These are phyloP conservation scores for Lotus japonicus DNA, from an alignment of 306 rosid genomes.

Conservation along the genomic window DNA sequence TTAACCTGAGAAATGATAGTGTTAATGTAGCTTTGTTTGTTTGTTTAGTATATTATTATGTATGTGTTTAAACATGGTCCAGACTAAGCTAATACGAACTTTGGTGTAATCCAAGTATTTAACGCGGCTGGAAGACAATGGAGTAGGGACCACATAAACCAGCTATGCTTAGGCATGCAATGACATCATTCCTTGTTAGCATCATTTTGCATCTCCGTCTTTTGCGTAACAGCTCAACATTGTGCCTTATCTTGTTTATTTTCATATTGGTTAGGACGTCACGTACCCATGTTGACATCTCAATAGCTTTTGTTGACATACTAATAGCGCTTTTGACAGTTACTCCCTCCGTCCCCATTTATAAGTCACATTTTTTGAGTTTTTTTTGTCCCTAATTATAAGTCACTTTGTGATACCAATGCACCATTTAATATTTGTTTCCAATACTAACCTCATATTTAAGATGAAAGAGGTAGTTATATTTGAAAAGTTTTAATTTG, in stretches of 20 bases:
- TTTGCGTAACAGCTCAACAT: neutral
- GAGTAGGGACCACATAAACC: neutral
- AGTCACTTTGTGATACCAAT: too few species aligned
- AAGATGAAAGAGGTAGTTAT: too few species aligned
- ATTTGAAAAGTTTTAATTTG: too few species aligned
- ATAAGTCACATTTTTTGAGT: too few species aligned
- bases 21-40: conserved; percentile 12
- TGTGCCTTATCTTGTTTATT: neutral
- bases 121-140: neutral
- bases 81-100: conserved; percentile 16
- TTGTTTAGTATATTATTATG: conserved; percentile 7
- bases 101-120: neutral
- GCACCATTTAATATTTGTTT: too few species aligned
- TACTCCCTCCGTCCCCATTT: too few species aligned
- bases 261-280: neutral
- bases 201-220: neutral
- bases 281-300: neutral
- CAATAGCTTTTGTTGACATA: neutral
- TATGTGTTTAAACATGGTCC: conserved; percentile 29
- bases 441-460: too few species aligned
- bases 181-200: neutral
- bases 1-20: neutral
- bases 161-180: conserved; percentile 7
- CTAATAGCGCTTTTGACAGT: too few species aligned
- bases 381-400: too few species aligned